Evolutionary conservation across 2,329 filamentous ascomycete species (phyloP).

Genomic region (Trichophyton mentagrophytes): DNA sequence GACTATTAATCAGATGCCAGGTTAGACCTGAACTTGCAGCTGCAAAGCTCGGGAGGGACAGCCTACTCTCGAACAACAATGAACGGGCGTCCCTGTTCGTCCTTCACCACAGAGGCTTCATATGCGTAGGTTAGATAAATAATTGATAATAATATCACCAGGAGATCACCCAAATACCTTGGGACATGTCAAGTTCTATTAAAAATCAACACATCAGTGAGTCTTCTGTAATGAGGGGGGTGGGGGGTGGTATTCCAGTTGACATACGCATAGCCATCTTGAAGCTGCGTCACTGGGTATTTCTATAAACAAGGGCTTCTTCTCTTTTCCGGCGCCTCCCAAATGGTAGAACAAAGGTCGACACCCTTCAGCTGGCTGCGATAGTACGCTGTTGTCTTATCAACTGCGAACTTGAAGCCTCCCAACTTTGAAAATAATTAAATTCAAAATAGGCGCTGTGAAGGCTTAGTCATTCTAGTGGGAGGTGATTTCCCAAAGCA

Average conservation of each 20-base stretch:
- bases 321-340: not conserved
- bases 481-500: constrained; percentile 2
- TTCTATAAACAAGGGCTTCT: not conserved
- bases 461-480: constrained; percentile 1
- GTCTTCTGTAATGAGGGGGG: constrained; percentile 7
- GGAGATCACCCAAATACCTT: constrained; percentile 22
- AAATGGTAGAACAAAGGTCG: not conserved
- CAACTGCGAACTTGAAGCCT: not conserved
- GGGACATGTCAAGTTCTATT: constrained; percentile 37
- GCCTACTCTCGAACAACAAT: constrained; percentile 90
- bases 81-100: constrained; percentile 93
- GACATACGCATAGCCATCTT: constrained; percentile 39
- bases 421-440: not conserved
- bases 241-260: constrained; percentile 23
- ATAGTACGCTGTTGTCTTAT: not conserved
- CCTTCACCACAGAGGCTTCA: constrained; percentile 68
- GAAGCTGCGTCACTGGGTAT: constrained; percentile 21
- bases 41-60: not conserved
- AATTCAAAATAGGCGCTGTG: not conserved
- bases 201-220: constrained; percentile 15
- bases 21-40: constrained; percentile 6
- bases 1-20: constrained; percentile 41
- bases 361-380: not conserved
- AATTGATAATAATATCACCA: not conserved
- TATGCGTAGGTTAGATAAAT: constrained; percentile 10